Percentiles rank a stretch among this genome's conserved stretches.
Conservation (phyloP, 768 basidiomycete species). For the Pleurotus tuber-regium region DNA sequence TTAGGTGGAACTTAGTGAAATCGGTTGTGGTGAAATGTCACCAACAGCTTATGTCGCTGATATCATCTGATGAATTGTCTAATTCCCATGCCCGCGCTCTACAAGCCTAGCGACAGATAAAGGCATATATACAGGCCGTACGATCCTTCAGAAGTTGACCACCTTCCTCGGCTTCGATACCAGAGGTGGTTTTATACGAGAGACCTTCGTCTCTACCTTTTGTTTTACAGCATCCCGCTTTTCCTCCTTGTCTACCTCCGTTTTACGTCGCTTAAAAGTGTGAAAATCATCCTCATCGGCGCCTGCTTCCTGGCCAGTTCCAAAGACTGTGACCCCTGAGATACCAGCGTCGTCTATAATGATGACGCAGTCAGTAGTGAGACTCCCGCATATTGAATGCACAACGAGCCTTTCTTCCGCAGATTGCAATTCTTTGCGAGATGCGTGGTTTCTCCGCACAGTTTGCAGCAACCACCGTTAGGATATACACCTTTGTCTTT, state of each 20-base stretch:
- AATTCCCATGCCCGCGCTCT: neutral
- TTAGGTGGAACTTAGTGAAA: no score
- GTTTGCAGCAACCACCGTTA: constrained; percentile 86
- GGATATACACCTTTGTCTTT: constrained; percentile 81
- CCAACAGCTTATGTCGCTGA: no score
- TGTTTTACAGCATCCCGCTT: constrained; percentile 43
- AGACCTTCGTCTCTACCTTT: no score
- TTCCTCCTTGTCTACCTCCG: constrained; percentile 60
- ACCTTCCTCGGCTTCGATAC: constrained; percentile 14
- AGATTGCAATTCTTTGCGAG: constrained; percentile 81
- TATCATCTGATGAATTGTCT: constrained; percentile 16
- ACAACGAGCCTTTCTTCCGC: constrained; percentile 49
- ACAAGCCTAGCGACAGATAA: neutral
- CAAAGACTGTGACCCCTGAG: no score
- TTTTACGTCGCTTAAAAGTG: constrained; percentile 61
- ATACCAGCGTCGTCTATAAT: no score
- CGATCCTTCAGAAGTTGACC: constrained; percentile 4
- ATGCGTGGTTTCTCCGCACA: constrained; percentile 84
- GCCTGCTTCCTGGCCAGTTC: constrained; percentile 59
- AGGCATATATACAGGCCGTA: neutral
- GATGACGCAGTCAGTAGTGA: no score
- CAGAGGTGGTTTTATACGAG: no score
- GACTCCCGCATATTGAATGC: no score
- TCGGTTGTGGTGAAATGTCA: no score
- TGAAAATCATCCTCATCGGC: constrained; percentile 98